Evolutionary conservation across 139 green algal species (phyloP), one percentile per base, ranked within the genome.

Genomic region (Deuterostichococcus epilithicus): DNA sequence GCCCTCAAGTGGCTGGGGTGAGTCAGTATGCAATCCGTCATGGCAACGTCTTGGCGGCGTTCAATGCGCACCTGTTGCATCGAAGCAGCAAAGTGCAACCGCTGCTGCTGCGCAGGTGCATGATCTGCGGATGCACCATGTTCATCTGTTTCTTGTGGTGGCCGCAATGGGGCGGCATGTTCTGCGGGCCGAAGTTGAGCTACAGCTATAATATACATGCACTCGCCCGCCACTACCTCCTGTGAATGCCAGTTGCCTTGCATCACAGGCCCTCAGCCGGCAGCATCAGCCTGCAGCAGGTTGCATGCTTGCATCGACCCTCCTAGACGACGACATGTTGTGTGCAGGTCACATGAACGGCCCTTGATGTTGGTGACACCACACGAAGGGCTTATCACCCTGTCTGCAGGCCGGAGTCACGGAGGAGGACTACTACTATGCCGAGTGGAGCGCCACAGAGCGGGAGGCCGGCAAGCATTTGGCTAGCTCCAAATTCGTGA

Each of bases 151-250:
- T 32, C 34, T 85, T 98, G 78, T 91, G 94, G 82, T 98, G 97
- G 85, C 94, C 94, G 67, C 92, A 93, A 92, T 97, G 94, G 95
- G 95, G 95, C 39, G 87, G 87, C 80, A 95, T 97, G 87, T 88
- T 98, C 71, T 87, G 79, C 15, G 75, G 65, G 10, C 74, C 87
- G 32, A 92, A 86, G 75, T 76, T 63, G 52, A 13, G 18, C 52
- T 5, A 5, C 20, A 28, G 18, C 28, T 28, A 63, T 28, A n/a
- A n/a, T n/a, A n/a, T n/a, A n/a, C n/a, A n/a, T n/a, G n/a, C n/a
- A n/a, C n/a, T n/a, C n/a, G n/a, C n/a, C n/a, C n/a, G n/a, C n/a
- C n/a, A n/a, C n/a, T n/a, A n/a, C n/a, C n/a, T n/a, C n/a, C n/a
- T n/a, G n/a, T n/a, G n/a, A n/a, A n/a, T n/a, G n/a, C n/a, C n/a